Evolutionary conservation across 257 asterid species (phyloP).

Genomic region (Jacaranda mimosifolia): DNA sequence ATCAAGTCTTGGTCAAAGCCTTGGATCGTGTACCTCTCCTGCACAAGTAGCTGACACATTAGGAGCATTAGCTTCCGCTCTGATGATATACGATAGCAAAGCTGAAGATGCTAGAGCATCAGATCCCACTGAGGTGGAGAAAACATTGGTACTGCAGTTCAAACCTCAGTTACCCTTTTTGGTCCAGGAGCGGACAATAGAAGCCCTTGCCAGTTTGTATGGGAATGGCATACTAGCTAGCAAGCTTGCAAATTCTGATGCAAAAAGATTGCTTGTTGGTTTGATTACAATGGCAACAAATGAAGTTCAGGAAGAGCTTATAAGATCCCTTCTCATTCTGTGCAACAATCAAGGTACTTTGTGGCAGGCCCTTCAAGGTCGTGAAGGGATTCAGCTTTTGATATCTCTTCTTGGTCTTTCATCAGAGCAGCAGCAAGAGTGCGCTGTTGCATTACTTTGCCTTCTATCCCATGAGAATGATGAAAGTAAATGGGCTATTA

Average conservation of each 20-base stretch:
- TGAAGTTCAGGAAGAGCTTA: constrained; percentile 95
- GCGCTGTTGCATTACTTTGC: constrained; percentile 95
- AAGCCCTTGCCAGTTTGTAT: constrained; percentile 98
- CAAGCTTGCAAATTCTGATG: constrained; percentile 89
- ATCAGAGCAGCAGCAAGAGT: constrained; percentile 99
- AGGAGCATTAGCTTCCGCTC: constrained; percentile 98
- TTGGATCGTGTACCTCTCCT: constrained; percentile 90
- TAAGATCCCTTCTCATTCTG: constrained; percentile 80
- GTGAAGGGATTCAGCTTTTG: constrained; percentile 97
- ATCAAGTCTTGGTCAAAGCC: constrained; percentile 99
- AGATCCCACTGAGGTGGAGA: constrained; percentile 90
- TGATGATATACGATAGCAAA: constrained; percentile 91
- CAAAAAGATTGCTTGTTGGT: constrained; percentile 91
- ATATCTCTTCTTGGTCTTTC: constrained; percentile 98
- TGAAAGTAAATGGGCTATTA: constrained; percentile 99
- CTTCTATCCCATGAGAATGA: constrained; percentile 91
- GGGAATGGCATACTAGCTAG: constrained; percentile 79
- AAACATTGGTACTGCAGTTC: constrained; percentile 79
- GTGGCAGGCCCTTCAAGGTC: constrained; percentile 99
- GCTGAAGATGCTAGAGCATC: constrained; percentile 88
- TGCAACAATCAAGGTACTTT: constrained; percentile 88
- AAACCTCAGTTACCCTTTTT: constrained; percentile 69
- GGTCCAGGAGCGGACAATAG: constrained; percentile 96
- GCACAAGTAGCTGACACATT: constrained; percentile 96
- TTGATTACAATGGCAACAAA: constrained; percentile 92